phyloP scores from a whole-genome alignment of 2,329 filamentous ascomycete species.

The Trichoderma sp. region DNA sequence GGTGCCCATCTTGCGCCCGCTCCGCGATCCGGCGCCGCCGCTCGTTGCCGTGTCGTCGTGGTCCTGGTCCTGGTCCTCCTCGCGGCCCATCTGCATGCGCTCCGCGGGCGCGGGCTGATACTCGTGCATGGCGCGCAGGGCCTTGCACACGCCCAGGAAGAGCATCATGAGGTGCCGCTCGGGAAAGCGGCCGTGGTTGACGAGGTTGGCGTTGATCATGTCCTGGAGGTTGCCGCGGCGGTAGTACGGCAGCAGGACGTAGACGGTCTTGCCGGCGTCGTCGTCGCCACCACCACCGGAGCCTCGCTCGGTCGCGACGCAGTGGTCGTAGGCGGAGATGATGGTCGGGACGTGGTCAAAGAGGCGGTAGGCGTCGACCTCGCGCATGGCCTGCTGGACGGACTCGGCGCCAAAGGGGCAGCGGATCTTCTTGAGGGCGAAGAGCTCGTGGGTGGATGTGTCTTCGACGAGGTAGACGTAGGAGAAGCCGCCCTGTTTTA shows the following conservation, averaged over 20 bases:
- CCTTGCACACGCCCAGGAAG: slow-evolving; percentile 89
- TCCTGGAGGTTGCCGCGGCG: slow-evolving; percentile 93
- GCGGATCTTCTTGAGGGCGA: slow-evolving; percentile 97
- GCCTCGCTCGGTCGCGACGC: slow-evolving; percentile 72
- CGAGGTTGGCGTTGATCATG: slow-evolving; percentile 96
- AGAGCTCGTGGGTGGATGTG: slow-evolving; percentile 76
- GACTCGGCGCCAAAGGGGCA: slow-evolving; percentile 98
- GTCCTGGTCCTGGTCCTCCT: slow-evolving; percentile 43
- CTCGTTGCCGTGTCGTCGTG: too few species aligned
- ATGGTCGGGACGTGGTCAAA: slow-evolving; percentile 84
- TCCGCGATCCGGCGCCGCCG: slow-evolving; percentile 36
- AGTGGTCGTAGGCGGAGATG: slow-evolving; percentile 82
- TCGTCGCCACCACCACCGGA: slow-evolving; percentile 55
- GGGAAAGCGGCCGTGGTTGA: slow-evolving; percentile 90
- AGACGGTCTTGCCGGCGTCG: slow-evolving; percentile 82
- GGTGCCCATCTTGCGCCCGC: slow-evolving; percentile 38
- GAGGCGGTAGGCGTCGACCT: slow-evolving; percentile 94
- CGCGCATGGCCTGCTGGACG: slow-evolving; percentile 89
- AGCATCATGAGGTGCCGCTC: slow-evolving; percentile 85
- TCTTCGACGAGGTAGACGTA: slow-evolving; percentile 99
- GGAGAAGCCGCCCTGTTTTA: slow-evolving; percentile 82
- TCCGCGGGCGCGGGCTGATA: slow-evolving; percentile 60
- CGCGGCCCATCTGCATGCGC: slow-evolving; percentile 56
- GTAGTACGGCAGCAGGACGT: slow-evolving; percentile 95
- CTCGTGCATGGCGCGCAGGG: slow-evolving; percentile 86